phyloP scores from a whole-genome alignment of 2,329 filamentous ascomycete species.

The Aspergillus carbonarius region DNA sequence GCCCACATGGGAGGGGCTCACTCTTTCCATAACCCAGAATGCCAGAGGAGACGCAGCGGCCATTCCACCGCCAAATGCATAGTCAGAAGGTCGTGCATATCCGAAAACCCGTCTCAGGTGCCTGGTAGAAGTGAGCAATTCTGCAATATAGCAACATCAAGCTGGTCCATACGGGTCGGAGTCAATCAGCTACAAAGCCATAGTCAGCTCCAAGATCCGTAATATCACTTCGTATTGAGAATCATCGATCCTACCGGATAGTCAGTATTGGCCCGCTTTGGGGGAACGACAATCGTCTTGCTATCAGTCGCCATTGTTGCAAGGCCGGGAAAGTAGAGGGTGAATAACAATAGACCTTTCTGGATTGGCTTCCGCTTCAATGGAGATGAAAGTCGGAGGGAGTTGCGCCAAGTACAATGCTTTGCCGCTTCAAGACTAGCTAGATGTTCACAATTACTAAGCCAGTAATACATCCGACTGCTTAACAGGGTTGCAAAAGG shows the following conservation, averaged over 20 bases:
- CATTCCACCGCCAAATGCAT: slow-evolving; percentile 66
- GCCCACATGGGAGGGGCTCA: slow-evolving; percentile 81
- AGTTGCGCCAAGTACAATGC: slow-evolving; percentile 21
- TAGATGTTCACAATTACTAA: not conserved
- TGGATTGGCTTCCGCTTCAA: slow-evolving; percentile 18
- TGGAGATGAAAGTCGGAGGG: slow-evolving; percentile 30
- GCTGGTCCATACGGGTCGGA: slow-evolving; percentile 79
- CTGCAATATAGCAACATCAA: slow-evolving; percentile 6
- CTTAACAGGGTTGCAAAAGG: not conserved
- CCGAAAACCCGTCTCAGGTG: slow-evolving; percentile 86
- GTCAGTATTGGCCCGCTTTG: slow-evolving; percentile 76
- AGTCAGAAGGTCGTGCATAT: slow-evolving; percentile 86
- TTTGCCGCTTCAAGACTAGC: slow-evolving; percentile 12
- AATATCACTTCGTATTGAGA: not conserved
- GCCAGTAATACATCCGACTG: not conserved
- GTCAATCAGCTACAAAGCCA: slow-evolving; percentile 79
- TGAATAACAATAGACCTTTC: slow-evolving; percentile 20
- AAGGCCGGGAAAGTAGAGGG: slow-evolving; percentile 11
- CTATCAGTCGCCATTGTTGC: slow-evolving; percentile 39
- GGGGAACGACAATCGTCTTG: slow-evolving; percentile 59
- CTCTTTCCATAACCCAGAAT: slow-evolving; percentile 76
- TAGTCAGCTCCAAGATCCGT: slow-evolving; percentile 20
- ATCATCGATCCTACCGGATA: slow-evolving; percentile 70
- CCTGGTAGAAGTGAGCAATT: slow-evolving; percentile 46
- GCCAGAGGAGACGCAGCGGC: slow-evolving; percentile 71